Conservation (phyloP, 192 early-diverging fungal species). For the Coemansia sp. region DNA sequence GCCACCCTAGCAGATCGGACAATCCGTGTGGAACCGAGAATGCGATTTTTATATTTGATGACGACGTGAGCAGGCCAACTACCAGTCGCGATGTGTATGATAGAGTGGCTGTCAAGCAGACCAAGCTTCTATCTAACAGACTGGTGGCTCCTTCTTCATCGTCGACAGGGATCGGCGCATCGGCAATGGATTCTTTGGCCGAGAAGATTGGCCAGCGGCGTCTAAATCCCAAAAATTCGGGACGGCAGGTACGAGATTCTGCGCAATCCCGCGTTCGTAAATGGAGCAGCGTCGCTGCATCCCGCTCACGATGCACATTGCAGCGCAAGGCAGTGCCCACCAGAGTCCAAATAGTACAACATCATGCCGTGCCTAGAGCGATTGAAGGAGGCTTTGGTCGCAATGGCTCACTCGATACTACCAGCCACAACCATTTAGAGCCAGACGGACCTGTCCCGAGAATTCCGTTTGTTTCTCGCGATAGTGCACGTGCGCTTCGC, state of each 20-base stretch:
- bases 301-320: neutral
- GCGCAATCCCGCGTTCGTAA: constrained; percentile 10
- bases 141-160: neutral
- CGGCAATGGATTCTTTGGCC: constrained; percentile 16
- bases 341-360: constrained; percentile 5
- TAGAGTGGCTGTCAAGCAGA: constrained; percentile 16
- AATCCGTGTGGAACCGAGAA: neutral
- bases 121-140: constrained; percentile 20
- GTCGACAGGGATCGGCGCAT: neutral
- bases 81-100: neutral
- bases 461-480: neutral
- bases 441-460: neutral
- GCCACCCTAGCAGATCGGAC: neutral
- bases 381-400: neutral
- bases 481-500: neutral
- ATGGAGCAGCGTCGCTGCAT: neutral
- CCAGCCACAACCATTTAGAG: neutral
- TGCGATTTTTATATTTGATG: constrained; percentile 47
- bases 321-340: constrained; percentile 24
- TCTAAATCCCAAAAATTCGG: neutral
- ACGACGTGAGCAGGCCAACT: constrained; percentile 7
- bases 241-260: neutral
- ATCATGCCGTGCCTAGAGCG: no score
- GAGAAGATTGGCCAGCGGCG: constrained; percentile 14
- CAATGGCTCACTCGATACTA: neutral